Evolutionary conservation across 1,139 yeast species (phyloP).

Genomic region (Taphrina confusa): DNA sequence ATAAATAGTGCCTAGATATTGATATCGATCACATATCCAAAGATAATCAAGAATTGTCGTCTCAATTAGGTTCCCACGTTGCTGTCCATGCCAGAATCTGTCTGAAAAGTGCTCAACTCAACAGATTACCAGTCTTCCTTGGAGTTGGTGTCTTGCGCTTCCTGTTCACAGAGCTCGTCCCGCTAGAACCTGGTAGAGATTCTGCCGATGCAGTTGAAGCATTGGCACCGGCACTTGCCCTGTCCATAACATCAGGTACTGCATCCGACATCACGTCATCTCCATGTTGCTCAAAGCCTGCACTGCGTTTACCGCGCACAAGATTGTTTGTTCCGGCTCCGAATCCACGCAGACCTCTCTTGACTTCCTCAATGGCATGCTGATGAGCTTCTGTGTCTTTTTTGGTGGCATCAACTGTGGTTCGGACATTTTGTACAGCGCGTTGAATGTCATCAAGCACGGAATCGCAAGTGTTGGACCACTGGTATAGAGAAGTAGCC

Average conservation of each 20-base stretch:
- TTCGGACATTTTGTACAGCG: background rate
- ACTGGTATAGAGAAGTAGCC: background rate
- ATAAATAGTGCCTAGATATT: no score
- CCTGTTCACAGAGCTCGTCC: background rate
- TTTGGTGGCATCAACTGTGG: background rate
- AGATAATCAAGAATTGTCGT: no score
- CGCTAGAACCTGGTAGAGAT: background rate
- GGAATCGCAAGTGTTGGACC: conserved; percentile 14
- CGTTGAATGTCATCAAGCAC: conserved; percentile 2
- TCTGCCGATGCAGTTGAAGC: background rate
- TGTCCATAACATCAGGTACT: background rate
- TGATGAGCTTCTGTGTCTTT: conserved; percentile 8
- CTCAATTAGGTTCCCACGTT: no score
- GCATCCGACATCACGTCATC: conserved; percentile 11
- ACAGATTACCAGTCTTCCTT: background rate
- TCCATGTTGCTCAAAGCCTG: background rate
- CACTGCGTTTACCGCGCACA: conserved; percentile 1
- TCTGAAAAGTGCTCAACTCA: no score
- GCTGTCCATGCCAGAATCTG: no score
- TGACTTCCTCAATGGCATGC: background rate
- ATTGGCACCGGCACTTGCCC: background rate
- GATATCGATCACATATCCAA: no score
- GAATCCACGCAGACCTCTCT: background rate
- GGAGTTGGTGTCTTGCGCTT: conserved; percentile 17
- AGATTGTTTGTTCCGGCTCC: background rate